These are phyloP conservation scores for Stipa capillata DNA, from an alignment of 176 grass and related monocot species.

Conservation along the genomic window DNA sequence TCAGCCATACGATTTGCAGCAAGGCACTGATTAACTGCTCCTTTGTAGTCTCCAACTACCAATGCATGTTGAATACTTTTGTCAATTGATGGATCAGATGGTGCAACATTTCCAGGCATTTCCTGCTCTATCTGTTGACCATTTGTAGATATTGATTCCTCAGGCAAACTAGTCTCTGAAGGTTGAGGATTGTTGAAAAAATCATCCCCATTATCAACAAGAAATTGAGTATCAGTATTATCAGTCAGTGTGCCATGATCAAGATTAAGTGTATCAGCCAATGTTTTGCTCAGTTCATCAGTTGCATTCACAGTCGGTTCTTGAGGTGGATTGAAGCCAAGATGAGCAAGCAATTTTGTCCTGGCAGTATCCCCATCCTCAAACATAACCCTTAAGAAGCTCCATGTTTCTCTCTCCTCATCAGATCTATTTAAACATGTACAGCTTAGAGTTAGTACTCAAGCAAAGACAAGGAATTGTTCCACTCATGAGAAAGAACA, in stretches of 20 bases:
- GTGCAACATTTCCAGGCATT: conserved; percentile 36
- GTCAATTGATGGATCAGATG: conserved; percentile 58
- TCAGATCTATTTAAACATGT: conserved; percentile 50
- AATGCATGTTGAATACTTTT: conserved; percentile 87
- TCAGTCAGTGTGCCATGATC: conserved; percentile 35
- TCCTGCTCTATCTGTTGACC: conserved; percentile 43
- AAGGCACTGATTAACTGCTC: conserved; percentile 75
- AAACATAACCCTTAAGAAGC: conserved; percentile 93
- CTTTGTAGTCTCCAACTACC: conserved; percentile 96
- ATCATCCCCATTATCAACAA: conserved; percentile 82
- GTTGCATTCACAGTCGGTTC: conserved; percentile 26
- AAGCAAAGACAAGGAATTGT: not conserved
- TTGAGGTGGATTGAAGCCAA: conserved; percentile 75
- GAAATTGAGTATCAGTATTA: conserved; percentile 43
- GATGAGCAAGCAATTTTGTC: conserved; percentile 82
- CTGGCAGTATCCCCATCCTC: conserved; percentile 83
- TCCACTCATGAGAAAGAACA: conserved; percentile 11
- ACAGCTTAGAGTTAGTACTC: not conserved
- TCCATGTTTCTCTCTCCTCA: conserved; percentile 93
- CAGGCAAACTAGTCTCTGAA: conserved; percentile 39
- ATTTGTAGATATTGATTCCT: conserved; percentile 45
- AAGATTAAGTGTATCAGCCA: conserved; percentile 63
- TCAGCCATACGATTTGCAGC: conserved; percentile 94
- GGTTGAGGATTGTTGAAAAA: conserved; percentile 95
- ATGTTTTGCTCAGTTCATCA: conserved; percentile 56